phyloP scores from a whole-genome alignment of 2,329 filamentous ascomycete species.

The Colletotrichum endophyticum region DNA sequence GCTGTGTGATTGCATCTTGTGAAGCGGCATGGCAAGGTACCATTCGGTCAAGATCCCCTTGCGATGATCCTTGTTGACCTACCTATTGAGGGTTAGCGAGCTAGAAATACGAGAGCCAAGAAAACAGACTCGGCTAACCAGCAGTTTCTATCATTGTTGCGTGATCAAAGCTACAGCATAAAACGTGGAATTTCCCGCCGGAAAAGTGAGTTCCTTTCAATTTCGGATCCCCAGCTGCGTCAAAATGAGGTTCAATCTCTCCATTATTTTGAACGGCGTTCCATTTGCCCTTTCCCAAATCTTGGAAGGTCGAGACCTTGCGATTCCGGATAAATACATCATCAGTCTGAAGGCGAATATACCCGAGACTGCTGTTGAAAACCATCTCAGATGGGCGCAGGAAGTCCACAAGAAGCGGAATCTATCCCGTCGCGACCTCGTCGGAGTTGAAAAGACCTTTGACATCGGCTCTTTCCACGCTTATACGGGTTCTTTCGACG shows the following conservation, averaged over 20 bases:
- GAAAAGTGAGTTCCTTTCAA: neutral
- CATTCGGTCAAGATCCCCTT: neutral
- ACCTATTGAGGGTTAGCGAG: neutral
- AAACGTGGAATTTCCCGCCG: neutral
- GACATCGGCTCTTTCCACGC: slow-evolving; percentile 40
- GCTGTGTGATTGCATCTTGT: neutral
- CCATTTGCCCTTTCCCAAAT: neutral
- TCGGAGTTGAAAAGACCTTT: slow-evolving; percentile 45
- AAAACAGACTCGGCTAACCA: neutral
- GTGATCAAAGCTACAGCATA: neutral
- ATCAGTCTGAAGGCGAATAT: slow-evolving; percentile 23
- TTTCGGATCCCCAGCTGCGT: neutral
- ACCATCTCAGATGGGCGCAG: slow-evolving; percentile 37
- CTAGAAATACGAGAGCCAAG: neutral
- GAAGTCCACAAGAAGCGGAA: slow-evolving; percentile 37
- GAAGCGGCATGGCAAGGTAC: neutral
- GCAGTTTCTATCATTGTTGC: neutral
- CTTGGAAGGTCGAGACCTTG: neutral
- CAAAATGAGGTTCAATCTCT: neutral
- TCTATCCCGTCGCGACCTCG: slow-evolving; percentile 34
- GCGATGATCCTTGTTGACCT: neutral
- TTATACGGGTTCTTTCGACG: slow-evolving; percentile 49
- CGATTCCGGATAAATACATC: neutral
- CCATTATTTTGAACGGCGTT: neutral
- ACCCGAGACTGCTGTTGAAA: slow-evolving; percentile 32